phyloP scores from a whole-genome alignment of 257 asterid genomes.

The Cynanchum wilfordii region DNA sequence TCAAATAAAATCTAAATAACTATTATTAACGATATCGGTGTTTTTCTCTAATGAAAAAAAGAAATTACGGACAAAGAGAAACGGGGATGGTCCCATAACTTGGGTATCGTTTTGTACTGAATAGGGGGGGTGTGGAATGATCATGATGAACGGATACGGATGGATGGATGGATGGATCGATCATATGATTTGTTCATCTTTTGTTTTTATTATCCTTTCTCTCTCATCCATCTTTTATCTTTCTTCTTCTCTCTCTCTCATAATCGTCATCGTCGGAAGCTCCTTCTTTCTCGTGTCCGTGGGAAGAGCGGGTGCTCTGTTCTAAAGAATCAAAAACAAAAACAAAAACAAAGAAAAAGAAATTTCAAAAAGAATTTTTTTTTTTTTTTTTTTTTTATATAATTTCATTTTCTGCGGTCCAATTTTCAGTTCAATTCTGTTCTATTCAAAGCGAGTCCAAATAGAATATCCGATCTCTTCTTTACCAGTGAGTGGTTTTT shows the following conservation, averaged over 20 bases:
- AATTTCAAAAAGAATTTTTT: not conserved
- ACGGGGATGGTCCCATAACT: too few relatives aligned
- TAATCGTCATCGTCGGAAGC: not conserved
- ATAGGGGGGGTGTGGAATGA: not conserved
- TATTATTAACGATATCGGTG: too few relatives aligned
- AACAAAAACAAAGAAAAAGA: too few relatives aligned
- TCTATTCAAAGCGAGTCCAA: conserved; percentile 17
- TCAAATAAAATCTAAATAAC: too few relatives aligned
- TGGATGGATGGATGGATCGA: not conserved
- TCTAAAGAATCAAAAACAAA: not conserved
- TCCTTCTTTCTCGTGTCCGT: not conserved
- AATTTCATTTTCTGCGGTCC: conserved; percentile 9
- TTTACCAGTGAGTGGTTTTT: conserved; percentile 2
- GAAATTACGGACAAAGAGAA: too few relatives aligned
- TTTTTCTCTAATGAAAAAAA: too few relatives aligned
- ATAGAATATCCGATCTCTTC: conserved; percentile 15
- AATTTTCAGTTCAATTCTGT: conserved; percentile 12
- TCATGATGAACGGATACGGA: not conserved
- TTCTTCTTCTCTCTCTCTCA: not conserved
- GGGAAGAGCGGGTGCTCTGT: not conserved
- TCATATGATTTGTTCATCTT: not conserved
- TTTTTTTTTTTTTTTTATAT: too few relatives aligned
- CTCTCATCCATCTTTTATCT: too few relatives aligned
- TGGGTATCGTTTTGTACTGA: too few relatives aligned
- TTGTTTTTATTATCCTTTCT: not conserved